Percentiles rank a stretch among this genome's conserved stretches.
Evolutionary conservation across 2,329 filamentous ascomycete species (phyloP).

Genomic region (Bipolaris cookei): DNA sequence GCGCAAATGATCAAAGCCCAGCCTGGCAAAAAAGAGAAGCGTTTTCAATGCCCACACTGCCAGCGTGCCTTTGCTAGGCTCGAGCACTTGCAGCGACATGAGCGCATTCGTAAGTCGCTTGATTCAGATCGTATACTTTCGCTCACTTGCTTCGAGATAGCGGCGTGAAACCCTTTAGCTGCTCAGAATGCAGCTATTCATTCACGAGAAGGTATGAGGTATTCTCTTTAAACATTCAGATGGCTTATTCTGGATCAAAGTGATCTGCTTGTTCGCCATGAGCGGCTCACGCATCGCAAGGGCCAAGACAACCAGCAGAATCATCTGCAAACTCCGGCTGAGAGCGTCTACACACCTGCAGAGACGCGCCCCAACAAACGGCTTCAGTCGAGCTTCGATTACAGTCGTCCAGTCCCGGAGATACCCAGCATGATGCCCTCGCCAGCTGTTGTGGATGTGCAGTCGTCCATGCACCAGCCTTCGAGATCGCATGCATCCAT

Average conservation of each 20-base stretch:
- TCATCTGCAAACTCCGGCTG: slow-evolving; percentile 12
- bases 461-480: slow-evolving; percentile 24
- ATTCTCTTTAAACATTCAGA: background rate
- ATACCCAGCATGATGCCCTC: slow-evolving; percentile 37
- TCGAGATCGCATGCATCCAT: slow-evolving; percentile 24
- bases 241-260: slow-evolving; percentile 22
- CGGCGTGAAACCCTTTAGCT: slow-evolving; percentile 51
- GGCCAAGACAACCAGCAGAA: slow-evolving; percentile 21
- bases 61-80: slow-evolving; percentile 47
- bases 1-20: slow-evolving; percentile 25
- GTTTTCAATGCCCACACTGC: slow-evolving; percentile 44
- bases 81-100: slow-evolving; percentile 52
- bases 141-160: slow-evolving; percentile 41
- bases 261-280: slow-evolving; percentile 52
- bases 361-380: slow-evolving; percentile 36
- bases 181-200: slow-evolving; percentile 50
- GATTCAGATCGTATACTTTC: background rate
- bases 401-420: slow-evolving; percentile 33
- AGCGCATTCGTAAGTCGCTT: slow-evolving; percentile 46
- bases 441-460: slow-evolving; percentile 29
- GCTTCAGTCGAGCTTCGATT: slow-evolving; percentile 35
- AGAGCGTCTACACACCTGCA: slow-evolving; percentile 15
- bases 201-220: slow-evolving; percentile 51
- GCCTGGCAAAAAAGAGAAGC: slow-evolving; percentile 45
- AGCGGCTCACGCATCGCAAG: slow-evolving; percentile 49